Base-by-base conservation (phyloP, 2,329 filamentous ascomycete species). In the Penicillium olsonii region DNA sequence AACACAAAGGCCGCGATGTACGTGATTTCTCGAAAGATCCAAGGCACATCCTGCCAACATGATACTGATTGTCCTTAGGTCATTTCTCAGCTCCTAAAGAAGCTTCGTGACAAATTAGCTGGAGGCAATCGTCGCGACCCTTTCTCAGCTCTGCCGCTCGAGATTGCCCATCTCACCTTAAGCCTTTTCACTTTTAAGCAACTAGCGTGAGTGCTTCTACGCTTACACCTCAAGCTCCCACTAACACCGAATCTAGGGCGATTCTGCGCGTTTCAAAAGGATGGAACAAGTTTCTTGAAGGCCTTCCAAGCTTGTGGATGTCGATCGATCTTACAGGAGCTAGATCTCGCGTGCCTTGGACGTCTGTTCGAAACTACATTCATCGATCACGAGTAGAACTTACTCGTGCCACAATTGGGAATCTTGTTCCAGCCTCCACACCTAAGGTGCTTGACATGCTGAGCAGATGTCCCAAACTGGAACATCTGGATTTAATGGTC, bases 231-330 rank as follows among this genome's bases (percentile, higher is more conserved):
- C 22, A 8, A n/a, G n/a, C 22, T 27, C 2, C 18, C 43, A 29
- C 48, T 52, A 17, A 55, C 10, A 27, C 17, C 14, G 29, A 14
- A 24, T 11, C 42, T 18, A 77, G 77, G 12, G 69, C 63, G 34
- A 75, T 78, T 22, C 72, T 80, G 37, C 74, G 78, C 7, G 82
- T 85, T 2, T 84, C 77, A 31, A 80, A 75, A 63, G 67, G 69
- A 40, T 86, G 83, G 83, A 68, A 73, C 10, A 65, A 61, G n/a
- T 77, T 82, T 37, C 69, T 84, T 11, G 66, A 65, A 9, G 75
- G 74, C 4, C 63, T 75, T 20, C 70, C 73, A 0, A 66, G 67
- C 8, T 68, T 82, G 1, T 83, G 82, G 79, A 70, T 68, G 49
- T 65, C 78, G 49, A 64, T 85, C 10, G 81, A 84, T 54, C 70